Conservation (phyloP, 139 green algal genomes). For the Chlamydomonas urium region DNA sequence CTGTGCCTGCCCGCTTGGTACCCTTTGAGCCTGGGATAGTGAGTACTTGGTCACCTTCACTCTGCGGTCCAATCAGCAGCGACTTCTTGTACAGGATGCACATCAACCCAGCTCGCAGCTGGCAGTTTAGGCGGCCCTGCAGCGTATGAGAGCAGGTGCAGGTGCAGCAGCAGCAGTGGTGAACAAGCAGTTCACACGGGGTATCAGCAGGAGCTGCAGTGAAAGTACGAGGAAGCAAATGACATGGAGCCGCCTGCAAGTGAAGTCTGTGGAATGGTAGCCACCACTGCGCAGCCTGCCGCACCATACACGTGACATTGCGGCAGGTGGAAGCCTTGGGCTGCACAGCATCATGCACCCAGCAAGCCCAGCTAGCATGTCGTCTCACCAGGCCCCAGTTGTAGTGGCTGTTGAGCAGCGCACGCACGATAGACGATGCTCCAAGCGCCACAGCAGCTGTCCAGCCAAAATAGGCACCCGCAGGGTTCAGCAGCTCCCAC, state of each 20-base stretch:
- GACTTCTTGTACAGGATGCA: conserved; percentile 57
- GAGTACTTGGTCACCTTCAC: background rate
- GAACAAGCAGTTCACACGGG: too few relatives aligned
- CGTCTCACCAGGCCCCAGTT: conserved; percentile 49
- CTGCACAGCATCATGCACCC: too few relatives aligned
- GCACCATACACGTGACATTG: too few relatives aligned
- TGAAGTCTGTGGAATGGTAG: too few relatives aligned
- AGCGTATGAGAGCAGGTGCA: background rate
- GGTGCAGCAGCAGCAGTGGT: background rate
- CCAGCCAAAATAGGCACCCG: conserved; percentile 24
- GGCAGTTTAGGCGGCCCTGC: conserved; percentile 41
- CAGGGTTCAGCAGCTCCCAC: background rate
- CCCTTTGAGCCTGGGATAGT: background rate
- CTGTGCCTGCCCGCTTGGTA: too few relatives aligned
- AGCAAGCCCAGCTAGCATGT: too few relatives aligned
- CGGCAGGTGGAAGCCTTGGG: too few relatives aligned
- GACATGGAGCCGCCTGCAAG: too few relatives aligned
- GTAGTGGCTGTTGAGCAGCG: conserved; percentile 67
- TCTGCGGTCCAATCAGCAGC: conserved; percentile 35
- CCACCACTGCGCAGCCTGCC: too few relatives aligned
- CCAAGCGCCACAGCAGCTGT: conserved; percentile 29
- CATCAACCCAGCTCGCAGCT: conserved; percentile 61
- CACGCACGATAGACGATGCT: conserved; percentile 11
- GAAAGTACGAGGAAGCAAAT: too few relatives aligned
- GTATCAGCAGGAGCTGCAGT: too few relatives aligned